Conservation (phyloP, 2,329 filamentous ascomycete genomes). For the Cladosporium halotolerans region DNA sequence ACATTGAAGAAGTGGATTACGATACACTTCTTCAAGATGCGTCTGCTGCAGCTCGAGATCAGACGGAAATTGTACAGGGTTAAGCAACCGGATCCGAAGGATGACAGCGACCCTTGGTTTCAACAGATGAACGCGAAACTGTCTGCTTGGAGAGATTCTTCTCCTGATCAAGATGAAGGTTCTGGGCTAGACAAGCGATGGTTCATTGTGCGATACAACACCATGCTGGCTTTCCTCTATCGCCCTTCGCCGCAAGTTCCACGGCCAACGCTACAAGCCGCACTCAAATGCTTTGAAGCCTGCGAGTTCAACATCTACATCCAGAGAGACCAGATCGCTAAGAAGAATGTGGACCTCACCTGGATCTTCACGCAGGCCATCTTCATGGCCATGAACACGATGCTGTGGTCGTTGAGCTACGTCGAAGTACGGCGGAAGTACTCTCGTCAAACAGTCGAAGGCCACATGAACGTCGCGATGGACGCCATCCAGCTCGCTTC, state of each 20-base stretch:
- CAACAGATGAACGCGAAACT: conserved; percentile 70
- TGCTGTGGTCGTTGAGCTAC: conserved; percentile 89
- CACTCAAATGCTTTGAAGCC: conserved; percentile 75
- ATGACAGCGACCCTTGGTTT: conserved; percentile 85
- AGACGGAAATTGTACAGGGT: conserved; percentile 78
- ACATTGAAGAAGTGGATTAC: conserved; percentile 81
- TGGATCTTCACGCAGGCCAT: conserved; percentile 89
- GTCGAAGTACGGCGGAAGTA: conserved; percentile 71
- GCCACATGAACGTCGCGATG: conserved; percentile 66
- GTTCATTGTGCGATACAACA: conserved; percentile 68
- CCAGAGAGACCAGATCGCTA: conserved; percentile 72
- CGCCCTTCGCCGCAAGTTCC: conserved; percentile 89
- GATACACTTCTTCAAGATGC: conserved; percentile 92
- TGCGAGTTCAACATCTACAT: conserved; percentile 75
- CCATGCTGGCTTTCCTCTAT: conserved; percentile 81
- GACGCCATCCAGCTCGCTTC: conserved; percentile 74
- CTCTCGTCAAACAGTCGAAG: conserved; percentile 66
- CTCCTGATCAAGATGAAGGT: conserved; percentile 64
- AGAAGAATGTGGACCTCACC: conserved; percentile 72
- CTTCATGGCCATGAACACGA: conserved; percentile 85
- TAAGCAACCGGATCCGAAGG: conserved; percentile 67
- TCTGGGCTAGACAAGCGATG: conserved; percentile 63
- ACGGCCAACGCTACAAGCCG: conserved; percentile 72
- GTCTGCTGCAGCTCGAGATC: conserved; percentile 80
- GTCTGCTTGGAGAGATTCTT: conserved; percentile 69